Evolutionary conservation across 495 filamentous ascomycete genomes (phyloP), one percentile per base, ranked within the genome.

Genomic region (Rhypophila decipiens): DNA sequence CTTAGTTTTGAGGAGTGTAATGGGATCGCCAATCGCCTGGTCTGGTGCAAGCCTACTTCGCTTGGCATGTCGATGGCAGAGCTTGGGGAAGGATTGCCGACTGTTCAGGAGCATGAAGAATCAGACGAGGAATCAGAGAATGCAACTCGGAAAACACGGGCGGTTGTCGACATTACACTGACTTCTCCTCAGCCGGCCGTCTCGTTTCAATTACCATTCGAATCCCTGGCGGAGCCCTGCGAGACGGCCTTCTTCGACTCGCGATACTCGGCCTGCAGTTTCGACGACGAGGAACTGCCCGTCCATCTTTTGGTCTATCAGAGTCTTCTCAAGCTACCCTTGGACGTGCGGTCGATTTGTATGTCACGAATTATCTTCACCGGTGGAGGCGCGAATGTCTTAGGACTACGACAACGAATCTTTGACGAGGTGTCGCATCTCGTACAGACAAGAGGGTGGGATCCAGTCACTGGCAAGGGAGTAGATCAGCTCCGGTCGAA

Each of bases 301-400:
- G 62, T 96, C 0, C 84, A 82, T 23, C 51, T 78, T 8, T 74
- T 97, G 8, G 73, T 90, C 1, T 95, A 95, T 66, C 75, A 76
- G 24, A 71, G 76, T n/a, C 77, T 98, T 3, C 72, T 91, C 2
- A 65, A 78, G 9, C 72, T 95, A 1, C 86, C 90, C 0, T 69
- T 90, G 2, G 93, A 98, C 67, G 79, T 87, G 18, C 82, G 93
- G 19, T 81, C 83, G 1, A 67, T 83, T 8, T 95, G 89, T 64
- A 93, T 96, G 87, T 80, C 89, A 5, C 85, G 91, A 42, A 88
- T 98, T 43, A 75, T 95, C 4, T 82, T 97, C 58, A 84, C 85
- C 0, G 93, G 93, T 29, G 90, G 90, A 5, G 84, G 85, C 39
- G 80, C 89, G 31, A 76, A 79, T 19, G 83, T 97, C 11, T 77